Evolutionary conservation across 768 basidiomycete genomes (phyloP).

Genomic region (Asterophora lycoperdoides): DNA sequence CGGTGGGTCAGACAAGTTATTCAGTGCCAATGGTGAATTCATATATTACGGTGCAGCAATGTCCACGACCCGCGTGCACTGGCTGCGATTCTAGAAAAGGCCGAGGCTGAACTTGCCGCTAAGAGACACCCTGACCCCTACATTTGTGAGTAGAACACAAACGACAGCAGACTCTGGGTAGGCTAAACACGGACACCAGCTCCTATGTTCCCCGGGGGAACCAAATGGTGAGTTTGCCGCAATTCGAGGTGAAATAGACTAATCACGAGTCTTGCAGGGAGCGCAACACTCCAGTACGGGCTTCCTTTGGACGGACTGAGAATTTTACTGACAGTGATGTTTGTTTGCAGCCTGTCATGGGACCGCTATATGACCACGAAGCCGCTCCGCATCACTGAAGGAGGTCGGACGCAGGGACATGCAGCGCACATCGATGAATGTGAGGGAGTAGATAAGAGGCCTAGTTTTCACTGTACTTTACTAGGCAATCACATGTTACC

Average conservation of each 20-base stretch:
- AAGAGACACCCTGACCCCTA: conserved; percentile 89
- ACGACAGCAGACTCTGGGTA: conserved; percentile 1
- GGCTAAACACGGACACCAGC: conserved; percentile 40
- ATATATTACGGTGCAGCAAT: conserved; percentile 43
- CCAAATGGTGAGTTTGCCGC: conserved; percentile 76
- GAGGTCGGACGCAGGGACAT: not conserved
- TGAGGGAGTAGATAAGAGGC: not conserved
- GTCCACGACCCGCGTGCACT: conserved; percentile 83
- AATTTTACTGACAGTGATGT: conserved; percentile 10
- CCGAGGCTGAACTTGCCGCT: conserved; percentile 67
- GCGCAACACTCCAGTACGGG: conserved; percentile 72
- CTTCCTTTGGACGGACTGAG: conserved; percentile 10
- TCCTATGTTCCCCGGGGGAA: conserved; percentile 80
- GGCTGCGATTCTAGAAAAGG: conserved; percentile 70
- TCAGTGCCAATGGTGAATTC: not conserved
- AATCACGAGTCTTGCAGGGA: conserved; percentile 47
- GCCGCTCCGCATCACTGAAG: conserved; percentile 33
- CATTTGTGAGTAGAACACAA: conserved; percentile 59
- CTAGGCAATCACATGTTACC: conserved; percentile 18
- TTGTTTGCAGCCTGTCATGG: conserved; percentile 50
- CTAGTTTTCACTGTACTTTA: conserved; percentile 1
- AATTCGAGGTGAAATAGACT: conserved; percentile 9
- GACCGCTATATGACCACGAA: conserved; percentile 63
- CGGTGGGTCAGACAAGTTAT: conserved; percentile 46
- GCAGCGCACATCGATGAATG: conserved; percentile 3